Evolutionary conservation across 148 eudicot species (phyloP).

Genomic region (Suaeda aralocaspica): DNA sequence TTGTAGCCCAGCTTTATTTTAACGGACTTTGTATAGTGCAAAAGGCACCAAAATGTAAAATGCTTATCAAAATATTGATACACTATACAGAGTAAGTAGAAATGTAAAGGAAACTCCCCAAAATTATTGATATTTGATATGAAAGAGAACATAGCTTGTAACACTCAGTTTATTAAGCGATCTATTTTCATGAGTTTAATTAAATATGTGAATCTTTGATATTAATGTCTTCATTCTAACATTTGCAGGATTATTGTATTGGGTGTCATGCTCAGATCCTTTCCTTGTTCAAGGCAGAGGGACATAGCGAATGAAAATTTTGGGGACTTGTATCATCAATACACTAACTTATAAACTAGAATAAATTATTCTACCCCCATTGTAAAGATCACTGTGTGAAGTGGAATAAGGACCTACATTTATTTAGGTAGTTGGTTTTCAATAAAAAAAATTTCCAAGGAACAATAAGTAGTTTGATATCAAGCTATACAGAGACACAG

Average conservation of each 20-base stretch:
- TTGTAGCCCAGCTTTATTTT: too few relatives aligned
- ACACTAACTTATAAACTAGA: neutral
- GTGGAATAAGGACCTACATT: constrained; percentile 7
- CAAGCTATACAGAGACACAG: constrained; percentile 13
- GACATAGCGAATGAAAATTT: constrained; percentile 9
- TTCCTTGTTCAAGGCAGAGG: constrained; percentile 10
- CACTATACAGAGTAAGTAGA: too few relatives aligned
- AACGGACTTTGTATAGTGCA: too few relatives aligned
- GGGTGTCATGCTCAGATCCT: constrained; percentile 17
- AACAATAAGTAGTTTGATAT: neutral
- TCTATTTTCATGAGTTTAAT: too few relatives aligned
- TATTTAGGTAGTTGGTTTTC: constrained; percentile 4
- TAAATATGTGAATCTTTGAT: neutral
- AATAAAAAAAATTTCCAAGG: neutral
- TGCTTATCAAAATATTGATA: too few relatives aligned
- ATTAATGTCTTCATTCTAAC: constrained; percentile 9
- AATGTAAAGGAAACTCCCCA: too few relatives aligned
- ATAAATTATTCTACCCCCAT: neutral
- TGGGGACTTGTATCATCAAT: neutral
- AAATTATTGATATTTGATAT: too few relatives aligned
- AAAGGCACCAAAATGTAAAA: too few relatives aligned
- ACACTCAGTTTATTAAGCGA: neutral
- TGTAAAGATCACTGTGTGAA: constrained; percentile 11
- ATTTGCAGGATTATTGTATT: constrained; percentile 15
- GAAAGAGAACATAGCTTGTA: neutral